Conservation (phyloP, 2,329 filamentous ascomycete species). For the Clonostachys rosea region DNA sequence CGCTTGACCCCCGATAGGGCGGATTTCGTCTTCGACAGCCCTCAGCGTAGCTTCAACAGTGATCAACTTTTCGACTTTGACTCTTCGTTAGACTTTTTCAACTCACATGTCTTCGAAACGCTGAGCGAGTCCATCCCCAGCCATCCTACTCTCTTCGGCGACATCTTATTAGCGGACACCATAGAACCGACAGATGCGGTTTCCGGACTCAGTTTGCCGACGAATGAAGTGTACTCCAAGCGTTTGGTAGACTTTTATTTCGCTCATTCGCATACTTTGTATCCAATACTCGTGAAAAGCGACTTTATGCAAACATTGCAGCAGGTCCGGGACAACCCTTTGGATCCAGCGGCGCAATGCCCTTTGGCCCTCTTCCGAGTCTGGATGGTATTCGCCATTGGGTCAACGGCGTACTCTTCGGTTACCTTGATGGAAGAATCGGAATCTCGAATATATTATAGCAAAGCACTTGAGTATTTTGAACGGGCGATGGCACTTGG, state of each 20-base stretch:
- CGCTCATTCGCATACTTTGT: conserved; percentile 38
- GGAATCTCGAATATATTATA: conserved; percentile 33
- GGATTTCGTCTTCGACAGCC: conserved; percentile 29
- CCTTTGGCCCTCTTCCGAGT: conserved; percentile 30
- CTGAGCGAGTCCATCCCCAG: conserved; percentile 14
- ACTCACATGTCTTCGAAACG: conserved; percentile 10
- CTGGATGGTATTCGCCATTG: conserved; percentile 45
- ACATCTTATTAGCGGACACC: conserved; percentile 17
- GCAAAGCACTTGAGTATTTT: conserved; percentile 34
- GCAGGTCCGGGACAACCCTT: conserved; percentile 18
- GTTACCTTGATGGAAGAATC: conserved; percentile 35
- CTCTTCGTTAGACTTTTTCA: conserved; percentile 15
- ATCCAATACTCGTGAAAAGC: conserved; percentile 30
- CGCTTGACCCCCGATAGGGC: conserved; percentile 33
- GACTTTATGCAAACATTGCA: conserved; percentile 25
- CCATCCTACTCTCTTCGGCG: conserved; percentile 20
- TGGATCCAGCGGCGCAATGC: conserved; percentile 17
- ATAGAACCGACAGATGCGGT: conserved; percentile 11
- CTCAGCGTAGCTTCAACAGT: conserved; percentile 5
- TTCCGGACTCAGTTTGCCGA: conserved; percentile 7
- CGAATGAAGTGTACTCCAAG: conserved; percentile 15
- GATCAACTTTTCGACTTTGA: conserved; percentile 12
- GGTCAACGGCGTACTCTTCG: conserved; percentile 35
- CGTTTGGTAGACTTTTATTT: conserved; percentile 36
- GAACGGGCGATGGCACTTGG: conserved; percentile 27